Percentiles rank a stretch among this genome's conserved stretches.
These are phyloP conservation scores for Penicillium sp. DNA, from an alignment of 2,329 filamentous ascomycete genomes.

Conservation along the genomic window DNA sequence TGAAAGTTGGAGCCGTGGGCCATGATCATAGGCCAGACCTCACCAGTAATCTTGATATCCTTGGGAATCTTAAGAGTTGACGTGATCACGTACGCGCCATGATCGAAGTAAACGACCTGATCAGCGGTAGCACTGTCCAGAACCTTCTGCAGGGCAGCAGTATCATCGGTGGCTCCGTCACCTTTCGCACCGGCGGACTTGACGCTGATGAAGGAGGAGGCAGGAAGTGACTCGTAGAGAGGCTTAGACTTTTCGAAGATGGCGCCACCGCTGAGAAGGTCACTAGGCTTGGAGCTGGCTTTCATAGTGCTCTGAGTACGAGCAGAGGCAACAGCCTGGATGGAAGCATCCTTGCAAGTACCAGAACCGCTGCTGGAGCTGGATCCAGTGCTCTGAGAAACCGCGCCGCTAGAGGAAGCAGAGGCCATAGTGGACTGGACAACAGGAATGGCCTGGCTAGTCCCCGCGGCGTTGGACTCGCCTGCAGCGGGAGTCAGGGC, in stretches of 20 bases:
- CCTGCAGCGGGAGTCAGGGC: slow-evolving; percentile 2
- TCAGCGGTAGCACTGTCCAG: slow-evolving; percentile 66
- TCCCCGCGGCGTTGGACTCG: neutral
- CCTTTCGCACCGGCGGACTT: slow-evolving; percentile 82
- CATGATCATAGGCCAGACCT: slow-evolving; percentile 89
- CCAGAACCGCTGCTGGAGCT: slow-evolving; percentile 17
- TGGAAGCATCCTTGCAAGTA: slow-evolving; percentile 21
- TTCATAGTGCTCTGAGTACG: slow-evolving; percentile 62
- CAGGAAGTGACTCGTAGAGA: slow-evolving; percentile 72
- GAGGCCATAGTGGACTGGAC: slow-evolving; percentile 15
- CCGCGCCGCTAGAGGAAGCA: neutral
- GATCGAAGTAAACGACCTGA: slow-evolving; percentile 65
- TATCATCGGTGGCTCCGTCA: slow-evolving; percentile 86
- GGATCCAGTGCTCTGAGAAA: neutral
- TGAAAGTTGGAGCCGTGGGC: slow-evolving; percentile 74
- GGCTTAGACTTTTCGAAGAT: slow-evolving; percentile 86
- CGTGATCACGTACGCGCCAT: slow-evolving; percentile 64
- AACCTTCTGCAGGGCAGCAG: slow-evolving; percentile 75
- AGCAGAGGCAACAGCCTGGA: slow-evolving; percentile 38
- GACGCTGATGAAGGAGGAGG: slow-evolving; percentile 76
- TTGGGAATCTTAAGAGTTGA: slow-evolving; percentile 65
- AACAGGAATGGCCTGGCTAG: slow-evolving; percentile 5
- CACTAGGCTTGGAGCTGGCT: slow-evolving; percentile 63
- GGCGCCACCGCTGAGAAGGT: slow-evolving; percentile 66
- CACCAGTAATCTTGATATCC: slow-evolving; percentile 83